Base-by-base conservation (phyloP, 345 rosid species). In the Euphorbia pulcherrima region DNA sequence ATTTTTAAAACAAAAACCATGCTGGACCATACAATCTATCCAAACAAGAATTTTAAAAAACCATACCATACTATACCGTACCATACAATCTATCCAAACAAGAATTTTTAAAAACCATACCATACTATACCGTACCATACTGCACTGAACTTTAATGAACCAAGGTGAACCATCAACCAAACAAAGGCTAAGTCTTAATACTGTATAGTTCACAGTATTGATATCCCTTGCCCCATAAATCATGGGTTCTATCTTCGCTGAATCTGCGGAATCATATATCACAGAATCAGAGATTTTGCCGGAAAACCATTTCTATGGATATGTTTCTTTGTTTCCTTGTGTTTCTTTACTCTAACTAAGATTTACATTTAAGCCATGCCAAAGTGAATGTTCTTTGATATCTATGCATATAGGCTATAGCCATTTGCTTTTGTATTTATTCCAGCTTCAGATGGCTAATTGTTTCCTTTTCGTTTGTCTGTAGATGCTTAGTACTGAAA, bases 401-500 rank as follows among this genome's bases (percentile, higher is more conserved):
- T 55, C 40, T 41, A 28, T 35, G n/a, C 18, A 26, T 37, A 39
- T 16, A 30, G 33, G 14, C 33, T n/a, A n/a, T n/a, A 29, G 39
- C 13, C 57, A 37, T 46, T 47, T 24, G 26, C 4, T 44, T 11
- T 0, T 39, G 39, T 26, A 55, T 44, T 10, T 33, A 46, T 30
- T 39, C 54, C 26, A 28, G 53, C 37, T 17, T 17, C 8, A 17
- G 13, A 23, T 13, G 3, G 2, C 20, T 61, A 24, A 66, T 56
- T 35, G 23, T 60, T 58, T 59, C 69, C 50, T 54, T 51, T 16
- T 39, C 52, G 40, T 41, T 14, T 30, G 0, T 47, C 16, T 80
- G 20, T 78, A 94, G 99, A 80, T 88, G 68, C 92, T 94, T 68
- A 83, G 90, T 70, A 78, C 86, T 11, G 88, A 86, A 80, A 74